phyloP scores from a whole-genome alignment of 805 yeast genomes.

The Priceomyces castillae region DNA sequence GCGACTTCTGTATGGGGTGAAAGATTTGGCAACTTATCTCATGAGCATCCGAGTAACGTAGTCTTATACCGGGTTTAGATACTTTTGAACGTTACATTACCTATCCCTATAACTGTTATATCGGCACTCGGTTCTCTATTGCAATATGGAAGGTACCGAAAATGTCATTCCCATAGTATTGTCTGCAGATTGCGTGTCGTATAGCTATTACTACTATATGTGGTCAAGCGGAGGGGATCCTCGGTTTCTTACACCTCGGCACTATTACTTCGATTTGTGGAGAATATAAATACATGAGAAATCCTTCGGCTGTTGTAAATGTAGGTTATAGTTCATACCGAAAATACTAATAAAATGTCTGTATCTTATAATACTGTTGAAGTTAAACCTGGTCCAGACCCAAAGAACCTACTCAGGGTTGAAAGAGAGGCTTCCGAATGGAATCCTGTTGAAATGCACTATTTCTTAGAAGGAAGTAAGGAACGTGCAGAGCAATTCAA shows the following conservation, averaged over 20 bases:
- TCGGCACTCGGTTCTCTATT: no score
- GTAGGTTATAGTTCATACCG: not conserved
- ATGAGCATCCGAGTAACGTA: no score
- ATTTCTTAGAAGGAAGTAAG: constrained; percentile 40
- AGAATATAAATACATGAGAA: constrained; percentile 1
- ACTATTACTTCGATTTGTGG: constrained; percentile 1
- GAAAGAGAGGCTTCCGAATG: constrained; percentile 34
- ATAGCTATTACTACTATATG: no score
- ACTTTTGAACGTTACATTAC: no score
- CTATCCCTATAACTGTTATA: no score
- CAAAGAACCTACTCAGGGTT: constrained; percentile 26
- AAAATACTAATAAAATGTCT: constrained; percentile 1
- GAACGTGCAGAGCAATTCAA: constrained; percentile 47
- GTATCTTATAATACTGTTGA: constrained; percentile 19
- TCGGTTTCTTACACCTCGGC: constrained; percentile 4
- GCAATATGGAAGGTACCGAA: no score
- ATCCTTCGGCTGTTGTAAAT: not conserved
- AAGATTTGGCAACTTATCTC: no score
- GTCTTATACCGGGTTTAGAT: no score
- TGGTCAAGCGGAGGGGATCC: constrained; percentile 2
- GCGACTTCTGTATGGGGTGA: no score
- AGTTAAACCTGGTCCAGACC: constrained; percentile 30
- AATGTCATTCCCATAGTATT: no score
- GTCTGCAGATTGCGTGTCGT: no score
- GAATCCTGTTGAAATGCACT: constrained; percentile 39